Base-by-base conservation (phyloP, 225 moss, liverwort and hornwort species). In the Marchantia paleacea region DNA sequence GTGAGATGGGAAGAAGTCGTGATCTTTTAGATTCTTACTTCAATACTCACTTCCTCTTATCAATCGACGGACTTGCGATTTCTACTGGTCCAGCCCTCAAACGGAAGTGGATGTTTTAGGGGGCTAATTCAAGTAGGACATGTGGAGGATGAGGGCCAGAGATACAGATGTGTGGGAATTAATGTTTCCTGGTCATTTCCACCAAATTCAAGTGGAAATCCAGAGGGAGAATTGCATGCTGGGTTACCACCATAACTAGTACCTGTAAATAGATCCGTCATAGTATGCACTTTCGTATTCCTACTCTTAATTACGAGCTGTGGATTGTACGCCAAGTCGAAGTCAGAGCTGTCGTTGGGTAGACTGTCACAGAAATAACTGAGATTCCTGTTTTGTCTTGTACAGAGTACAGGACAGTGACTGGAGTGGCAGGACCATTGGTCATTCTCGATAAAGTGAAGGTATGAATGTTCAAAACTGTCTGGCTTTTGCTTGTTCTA, bases 381-480 rank as follows among this genome's bases (percentile, higher is more conserved):
- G 72, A 73, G 52, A 52, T 52, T 24, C 10, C 52, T 51, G 22
- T 73, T 52, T 73, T 50, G 6, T 8, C 62, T 55, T 26, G 16
- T 75, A 64, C 85, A 86, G 89, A 89, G 81, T 89, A 89, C 84
- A 85, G 86, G 84, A 89, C 86, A 13, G 89, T 86, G 55, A 80
- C 75, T 30, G 89, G 78, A 73, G 89, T 89, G 75, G 86, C 89
- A 24, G 89, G 89, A 64, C 89, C 89, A 39, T 79, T 89, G 78
- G 86, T 89, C 48, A 86, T 86, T 84, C 82, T 89, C 14, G 86
- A 89, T 0, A 89, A 85, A 86, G 89, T 89, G 68, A 89, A 89
- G 88, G 88, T 88, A 85, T 77, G 47, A 12, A 24, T 66, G 14
- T 31, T 49, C 12, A 77, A 52, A 7, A 49, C 15, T 70, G 4